Evolutionary conservation across 1,284 basidiomycete genomes (phyloP).

Genomic region (Phenoliferia sp.): DNA sequence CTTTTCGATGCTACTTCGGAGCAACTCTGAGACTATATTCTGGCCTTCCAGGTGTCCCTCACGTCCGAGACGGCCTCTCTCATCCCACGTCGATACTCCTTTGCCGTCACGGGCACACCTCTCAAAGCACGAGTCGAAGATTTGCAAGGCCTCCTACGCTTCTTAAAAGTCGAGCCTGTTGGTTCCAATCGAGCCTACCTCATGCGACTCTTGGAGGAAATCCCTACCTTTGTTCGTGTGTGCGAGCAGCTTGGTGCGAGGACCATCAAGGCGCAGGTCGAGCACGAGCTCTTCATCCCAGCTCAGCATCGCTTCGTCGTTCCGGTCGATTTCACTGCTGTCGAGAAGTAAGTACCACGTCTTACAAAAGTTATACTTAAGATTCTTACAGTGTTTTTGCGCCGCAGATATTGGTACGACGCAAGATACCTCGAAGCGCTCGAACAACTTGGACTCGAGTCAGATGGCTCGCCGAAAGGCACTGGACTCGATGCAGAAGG

Average conservation of each 20-base stretch:
- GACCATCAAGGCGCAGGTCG: conserved; percentile 32
- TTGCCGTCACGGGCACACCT: conserved; percentile 35
- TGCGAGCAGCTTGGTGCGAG: conserved; percentile 27
- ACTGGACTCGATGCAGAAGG: background rate
- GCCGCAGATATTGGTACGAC: conserved; percentile 23
- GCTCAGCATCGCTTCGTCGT: conserved; percentile 30
- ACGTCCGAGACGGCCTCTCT: conserved; percentile 33
- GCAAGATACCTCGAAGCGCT: conserved; percentile 26
- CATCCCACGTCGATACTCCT: conserved; percentile 32
- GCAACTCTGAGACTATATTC: background rate
- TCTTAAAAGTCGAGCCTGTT: conserved; percentile 30
- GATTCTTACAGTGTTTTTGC: background rate
- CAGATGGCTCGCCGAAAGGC: conserved; percentile 12
- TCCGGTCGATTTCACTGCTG: conserved; percentile 29
- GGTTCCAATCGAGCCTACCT: conserved; percentile 10
- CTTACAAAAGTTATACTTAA: background rate
- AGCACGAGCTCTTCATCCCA: conserved; percentile 31
- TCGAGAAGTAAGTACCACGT: conserved; percentile 20
- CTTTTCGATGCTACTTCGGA: background rate
- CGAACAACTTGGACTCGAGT: conserved; percentile 18
- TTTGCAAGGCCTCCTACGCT: conserved; percentile 26
- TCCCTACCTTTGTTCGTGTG: conserved; percentile 16
- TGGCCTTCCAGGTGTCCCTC: conserved; percentile 3
- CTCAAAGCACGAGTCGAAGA: conserved; percentile 33
- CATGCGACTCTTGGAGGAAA: conserved; percentile 23